Conservation (phyloP, 2,329 filamentous ascomycete genomes). For the Fusarium sublunatum region DNA sequence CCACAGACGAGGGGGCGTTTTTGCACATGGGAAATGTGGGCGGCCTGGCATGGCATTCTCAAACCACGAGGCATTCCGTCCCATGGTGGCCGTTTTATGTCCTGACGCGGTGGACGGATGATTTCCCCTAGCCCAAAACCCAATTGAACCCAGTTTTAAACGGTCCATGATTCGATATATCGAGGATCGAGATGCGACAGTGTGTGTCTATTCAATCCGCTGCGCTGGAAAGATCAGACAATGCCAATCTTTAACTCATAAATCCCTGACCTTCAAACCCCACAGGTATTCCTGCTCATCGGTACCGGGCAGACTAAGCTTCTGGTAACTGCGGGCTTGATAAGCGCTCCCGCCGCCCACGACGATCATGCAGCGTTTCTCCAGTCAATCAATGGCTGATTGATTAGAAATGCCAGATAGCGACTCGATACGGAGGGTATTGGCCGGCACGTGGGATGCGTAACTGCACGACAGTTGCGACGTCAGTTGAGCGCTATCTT, state of each 20-base stretch:
- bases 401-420: too few species aligned
- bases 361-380: slow-evolving; percentile 17
- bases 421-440: too few species aligned
- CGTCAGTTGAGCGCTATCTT: background rate
- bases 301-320: slow-evolving; percentile 12
- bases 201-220: background rate
- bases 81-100: slow-evolving; percentile 30
- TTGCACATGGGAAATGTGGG: slow-evolving; percentile 16
- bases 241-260: background rate
- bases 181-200: slow-evolving; percentile 28
- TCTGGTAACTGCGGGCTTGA: slow-evolving; percentile 16
- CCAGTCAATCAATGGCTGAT: slow-evolving; percentile 7
- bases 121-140: slow-evolving; percentile 3
- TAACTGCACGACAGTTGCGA: slow-evolving; percentile 34
- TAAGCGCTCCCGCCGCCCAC: slow-evolving; percentile 28
- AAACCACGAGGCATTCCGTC: slow-evolving; percentile 1
- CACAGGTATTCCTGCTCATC: slow-evolving; percentile 32
- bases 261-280: slow-evolving; percentile 9
- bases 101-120: slow-evolving; percentile 2
- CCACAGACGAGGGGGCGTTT: slow-evolving; percentile 15
- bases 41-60: background rate
- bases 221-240: slow-evolving; percentile 38
- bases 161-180: slow-evolving; percentile 20
- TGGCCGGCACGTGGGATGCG: slow-evolving; percentile 32
- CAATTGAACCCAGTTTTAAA: slow-evolving; percentile 39